These are phyloP conservation scores for Chytriomyces confervae DNA, from an alignment of 192 early-diverging fungal genomes.

Conservation along the genomic window DNA sequence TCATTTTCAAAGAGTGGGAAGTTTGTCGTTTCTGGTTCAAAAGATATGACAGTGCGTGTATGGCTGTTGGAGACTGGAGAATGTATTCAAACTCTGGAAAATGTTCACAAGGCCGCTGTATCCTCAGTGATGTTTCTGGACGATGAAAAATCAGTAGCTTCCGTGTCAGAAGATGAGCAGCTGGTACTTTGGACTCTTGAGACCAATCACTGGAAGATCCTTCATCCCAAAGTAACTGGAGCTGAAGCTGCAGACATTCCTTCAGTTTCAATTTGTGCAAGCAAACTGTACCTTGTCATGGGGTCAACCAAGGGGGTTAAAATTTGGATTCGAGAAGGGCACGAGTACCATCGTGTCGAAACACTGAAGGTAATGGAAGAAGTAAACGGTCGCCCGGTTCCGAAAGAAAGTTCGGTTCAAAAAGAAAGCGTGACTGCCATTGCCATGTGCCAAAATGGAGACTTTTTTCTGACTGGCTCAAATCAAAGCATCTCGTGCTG, in stretches of 20 bases:
- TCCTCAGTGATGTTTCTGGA: not conserved
- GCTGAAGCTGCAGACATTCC: not conserved
- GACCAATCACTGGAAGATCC: not conserved
- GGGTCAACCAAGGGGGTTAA: not conserved
- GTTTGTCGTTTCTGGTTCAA: no score
- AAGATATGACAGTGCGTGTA: not conserved
- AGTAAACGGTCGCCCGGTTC: no score
- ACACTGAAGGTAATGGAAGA: no score
- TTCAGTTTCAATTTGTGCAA: not conserved
- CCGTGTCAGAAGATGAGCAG: not conserved
- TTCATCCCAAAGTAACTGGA: not conserved
- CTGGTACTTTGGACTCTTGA: not conserved
- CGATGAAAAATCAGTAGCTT: not conserved
- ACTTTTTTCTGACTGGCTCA: no score
- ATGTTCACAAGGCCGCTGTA: not conserved
- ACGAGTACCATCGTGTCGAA: not conserved
- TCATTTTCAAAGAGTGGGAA: no score
- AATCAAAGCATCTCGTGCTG: no score
- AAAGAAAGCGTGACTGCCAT: no score
- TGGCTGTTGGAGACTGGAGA: not conserved
- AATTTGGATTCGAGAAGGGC: not conserved
- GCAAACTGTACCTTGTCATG: not conserved
- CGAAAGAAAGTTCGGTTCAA: no score
- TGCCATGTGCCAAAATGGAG: no score
- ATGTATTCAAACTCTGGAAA: not conserved